These are phyloP conservation scores for Phytophthora capsici DNA, from an alignment of 352 stramenopile genomes.

Conservation along the genomic window DNA sequence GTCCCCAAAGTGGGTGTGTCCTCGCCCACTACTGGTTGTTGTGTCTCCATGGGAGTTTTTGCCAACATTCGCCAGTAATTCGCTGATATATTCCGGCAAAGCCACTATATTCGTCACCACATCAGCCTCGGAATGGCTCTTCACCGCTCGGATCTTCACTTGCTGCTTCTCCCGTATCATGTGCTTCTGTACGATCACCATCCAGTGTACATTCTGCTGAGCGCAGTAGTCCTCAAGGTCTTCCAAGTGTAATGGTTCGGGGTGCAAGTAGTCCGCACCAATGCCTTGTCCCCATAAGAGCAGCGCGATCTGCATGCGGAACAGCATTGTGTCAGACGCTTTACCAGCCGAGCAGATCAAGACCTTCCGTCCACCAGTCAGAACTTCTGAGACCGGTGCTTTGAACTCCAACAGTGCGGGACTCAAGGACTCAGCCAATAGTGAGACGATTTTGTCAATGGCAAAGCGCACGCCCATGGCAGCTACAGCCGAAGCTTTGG, in stretches of 20 bases:
- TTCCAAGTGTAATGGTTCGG: slow-evolving; percentile 78
- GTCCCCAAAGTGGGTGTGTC: slow-evolving; percentile 36
- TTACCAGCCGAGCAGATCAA: slow-evolving; percentile 83
- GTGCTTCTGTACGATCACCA: slow-evolving; percentile 89
- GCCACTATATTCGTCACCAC: slow-evolving; percentile 67
- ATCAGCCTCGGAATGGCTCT: slow-evolving; percentile 73
- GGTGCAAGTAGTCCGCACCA: slow-evolving; percentile 83
- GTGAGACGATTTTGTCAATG: slow-evolving; percentile 86
- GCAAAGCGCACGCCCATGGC: slow-evolving; percentile 88
- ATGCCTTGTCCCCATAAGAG: slow-evolving; percentile 79
- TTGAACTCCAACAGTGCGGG: slow-evolving; percentile 44
- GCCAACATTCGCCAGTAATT: slow-evolving; percentile 42
- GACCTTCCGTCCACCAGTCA: slow-evolving; percentile 57
- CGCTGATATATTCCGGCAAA: slow-evolving; percentile 71
- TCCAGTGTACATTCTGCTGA: slow-evolving; percentile 78
- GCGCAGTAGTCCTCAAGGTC: slow-evolving; percentile 86
- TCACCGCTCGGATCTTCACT: slow-evolving; percentile 80
- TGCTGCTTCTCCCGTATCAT: slow-evolving; percentile 87
- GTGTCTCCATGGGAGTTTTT: slow-evolving; percentile 29
- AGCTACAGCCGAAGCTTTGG: slow-evolving; percentile 71
- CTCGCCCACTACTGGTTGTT: slow-evolving; percentile 23
- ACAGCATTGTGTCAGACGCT: slow-evolving; percentile 70
- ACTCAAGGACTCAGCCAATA: slow-evolving; percentile 53
- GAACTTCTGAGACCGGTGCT: slow-evolving; percentile 36
- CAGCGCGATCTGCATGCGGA: slow-evolving; percentile 83